Evolutionary conservation across 257 asterid genomes (phyloP), one percentile per base, ranked within the genome.

Genomic region (Vinca minor): DNA sequence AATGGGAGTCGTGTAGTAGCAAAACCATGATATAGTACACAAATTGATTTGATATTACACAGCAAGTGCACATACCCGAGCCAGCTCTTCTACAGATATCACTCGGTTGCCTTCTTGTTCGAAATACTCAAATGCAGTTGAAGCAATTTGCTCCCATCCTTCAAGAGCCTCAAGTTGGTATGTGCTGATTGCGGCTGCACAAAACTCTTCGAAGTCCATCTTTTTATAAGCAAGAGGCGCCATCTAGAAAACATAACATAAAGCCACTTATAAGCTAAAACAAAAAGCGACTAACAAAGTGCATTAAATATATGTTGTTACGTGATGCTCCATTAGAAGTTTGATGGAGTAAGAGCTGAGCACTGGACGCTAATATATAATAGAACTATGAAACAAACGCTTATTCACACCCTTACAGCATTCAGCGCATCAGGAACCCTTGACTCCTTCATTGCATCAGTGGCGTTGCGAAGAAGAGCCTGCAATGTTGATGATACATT

Each of bases 381-480:
- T 2, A 0, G 3, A 1, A 5, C 6, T 1, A 49, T 23, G 10
- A 1, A 5, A 8, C 14, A 4, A 1, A 10, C 1, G 45, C n/a
- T n/a, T n/a, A n/a, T 31, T 17, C 14, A 31, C 34, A 18, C 38
- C 17, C 91, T 76, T 52, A 91, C 98, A 89, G 78, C 76, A 45
- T 88, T 86, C 35, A 91, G 81, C 72, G 88, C 82, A 61, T 91
- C 98, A 3, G 88, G 85, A 63, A 86, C 96, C 76, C 90, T 82
- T 4, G 98, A 88, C 69, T 78, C 87, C 84, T 77, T 88, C 96
- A 91, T 84, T 47, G 94, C 96, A 76, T 91, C 96, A 26, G 98
- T 88, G 9, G 87, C 89, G 56, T 91, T 91, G 23, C 83, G 71
- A 46, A 80, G 78, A 69, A 91, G 94, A 63, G 90, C 95, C 98